Conservation (phyloP, 2,329 filamentous ascomycete species). For the Paecilomyces dactylethromorphus region DNA sequence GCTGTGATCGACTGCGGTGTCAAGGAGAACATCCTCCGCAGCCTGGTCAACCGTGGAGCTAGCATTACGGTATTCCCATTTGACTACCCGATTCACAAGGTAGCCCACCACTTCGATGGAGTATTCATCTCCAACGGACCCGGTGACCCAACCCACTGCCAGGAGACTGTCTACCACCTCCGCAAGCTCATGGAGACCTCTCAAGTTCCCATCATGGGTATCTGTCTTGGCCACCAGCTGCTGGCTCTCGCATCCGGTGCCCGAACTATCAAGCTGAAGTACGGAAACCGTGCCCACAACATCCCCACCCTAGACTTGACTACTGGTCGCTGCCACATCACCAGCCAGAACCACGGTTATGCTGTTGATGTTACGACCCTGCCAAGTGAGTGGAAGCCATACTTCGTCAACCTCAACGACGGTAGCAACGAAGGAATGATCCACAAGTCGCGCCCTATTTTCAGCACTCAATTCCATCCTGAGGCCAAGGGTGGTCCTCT, state of each 20-base stretch:
- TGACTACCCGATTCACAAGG: slow-evolving; percentile 97
- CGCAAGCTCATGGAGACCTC: slow-evolving; percentile 84
- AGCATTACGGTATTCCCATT: slow-evolving; percentile 93
- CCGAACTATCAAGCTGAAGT: slow-evolving; percentile 94
- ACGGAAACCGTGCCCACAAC: slow-evolving; percentile 98
- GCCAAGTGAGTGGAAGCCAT: slow-evolving; percentile 85
- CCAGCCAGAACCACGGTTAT: slow-evolving; percentile 96
- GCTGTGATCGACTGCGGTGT: slow-evolving; percentile 97
- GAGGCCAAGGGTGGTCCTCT: slow-evolving; percentile 96
- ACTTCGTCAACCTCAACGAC: slow-evolving; percentile 98
- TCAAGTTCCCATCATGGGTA: slow-evolving; percentile 90
- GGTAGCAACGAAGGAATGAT: slow-evolving; percentile 97
- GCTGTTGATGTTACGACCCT: slow-evolving; percentile 83
- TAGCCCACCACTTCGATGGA: slow-evolving; percentile 94
- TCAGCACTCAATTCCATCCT: slow-evolving; percentile 97
- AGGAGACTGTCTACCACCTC: slow-evolving; percentile 88
- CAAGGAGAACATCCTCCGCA: slow-evolving; percentile 98
- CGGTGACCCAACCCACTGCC: slow-evolving; percentile 95
- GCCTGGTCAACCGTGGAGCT: slow-evolving; percentile 82
- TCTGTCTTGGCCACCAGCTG: slow-evolving; percentile 95
- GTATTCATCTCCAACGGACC: slow-evolving; percentile 99
- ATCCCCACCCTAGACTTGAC: slow-evolving; percentile 92
- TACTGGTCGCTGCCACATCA: slow-evolving; percentile 97
- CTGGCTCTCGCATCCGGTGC: slow-evolving; percentile 84
- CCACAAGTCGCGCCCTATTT: slow-evolving; percentile 92